These are phyloP conservation scores for Alternaria sp. DNA, from an alignment of 2,329 filamentous ascomycete species.

Conservation along the genomic window DNA sequence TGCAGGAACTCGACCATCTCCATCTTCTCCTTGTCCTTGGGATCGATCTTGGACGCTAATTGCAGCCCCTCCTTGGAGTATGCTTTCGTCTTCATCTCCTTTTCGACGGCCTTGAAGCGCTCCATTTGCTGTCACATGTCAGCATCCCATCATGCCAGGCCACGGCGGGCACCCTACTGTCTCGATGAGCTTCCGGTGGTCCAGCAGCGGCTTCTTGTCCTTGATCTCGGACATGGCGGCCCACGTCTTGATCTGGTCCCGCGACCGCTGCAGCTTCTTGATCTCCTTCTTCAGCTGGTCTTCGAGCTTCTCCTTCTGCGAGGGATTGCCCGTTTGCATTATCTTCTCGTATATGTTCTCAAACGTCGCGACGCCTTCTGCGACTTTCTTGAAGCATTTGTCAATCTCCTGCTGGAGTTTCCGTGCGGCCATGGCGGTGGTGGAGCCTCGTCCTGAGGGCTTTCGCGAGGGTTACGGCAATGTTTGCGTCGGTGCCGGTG, in stretches of 20 bases:
- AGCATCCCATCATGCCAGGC: constrained; percentile 33
- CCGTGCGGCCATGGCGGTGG: constrained; percentile 82
- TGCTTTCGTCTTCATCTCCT: constrained; percentile 99
- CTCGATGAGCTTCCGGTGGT: constrained; percentile 96
- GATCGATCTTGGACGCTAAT: constrained; percentile 90
- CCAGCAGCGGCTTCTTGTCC: constrained; percentile 94
- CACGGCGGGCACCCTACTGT: constrained; percentile 69
- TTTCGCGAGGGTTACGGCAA: constrained; percentile 22
- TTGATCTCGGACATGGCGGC: constrained; percentile 98
- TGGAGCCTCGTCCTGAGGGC: constrained; percentile 47
- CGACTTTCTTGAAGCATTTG: constrained; percentile 99
- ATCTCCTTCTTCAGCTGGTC: constrained; percentile 99
- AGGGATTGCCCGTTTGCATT: constrained; percentile 86
- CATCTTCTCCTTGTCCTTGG: constrained; percentile 95
- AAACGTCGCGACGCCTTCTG: constrained; percentile 90
- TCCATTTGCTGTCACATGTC: constrained; percentile 85
- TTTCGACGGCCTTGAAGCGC: constrained; percentile 99
- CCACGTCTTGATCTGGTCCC: constrained; percentile 99
- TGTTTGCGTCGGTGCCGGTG: constrained; percentile 23
- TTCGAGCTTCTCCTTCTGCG: constrained; percentile 98
- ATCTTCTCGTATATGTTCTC: constrained; percentile 98
- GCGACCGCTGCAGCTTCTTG: constrained; percentile 97
- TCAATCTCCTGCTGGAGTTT: constrained; percentile 99
- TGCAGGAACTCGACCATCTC: constrained; percentile 88
- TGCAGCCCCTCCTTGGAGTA: constrained; percentile 98